Evolutionary conservation across 1,284 basidiomycete species (phyloP), one percentile per base, ranked within the genome.

Genomic region (Puccinia coronata): DNA sequence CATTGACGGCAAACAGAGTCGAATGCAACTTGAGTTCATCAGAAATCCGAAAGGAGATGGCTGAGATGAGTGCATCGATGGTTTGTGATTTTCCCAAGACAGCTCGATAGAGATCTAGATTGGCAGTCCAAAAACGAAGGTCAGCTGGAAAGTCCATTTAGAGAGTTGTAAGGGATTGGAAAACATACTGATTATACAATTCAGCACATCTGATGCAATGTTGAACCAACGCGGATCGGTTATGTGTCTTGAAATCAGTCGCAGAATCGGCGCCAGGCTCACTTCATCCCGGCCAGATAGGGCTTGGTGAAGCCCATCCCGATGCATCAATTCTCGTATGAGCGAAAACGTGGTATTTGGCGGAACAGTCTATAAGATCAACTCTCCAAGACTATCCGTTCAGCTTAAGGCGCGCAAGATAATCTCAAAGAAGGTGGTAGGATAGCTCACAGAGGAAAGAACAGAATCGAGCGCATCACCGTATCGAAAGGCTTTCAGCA

Each of bases 401-500:
- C 34, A 28, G 47, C 36, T 36, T 28, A 28, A 49, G 31, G 18
- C 69, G 43, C 14, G 6, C 47, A n/a, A 41, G 51, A 39, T 25
- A 39, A 57, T 36, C 14, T 34, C 55, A 51, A 2, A 1, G 70
- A 63, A 28, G 71, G 2, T 63, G 2, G 63, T 31, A n/a, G 18
- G 39, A 23, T 11, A 20, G 23, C 88, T 67, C 83, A 93, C 94
- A 89, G 94, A 94, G 84, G 90, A 90, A 82, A 97, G 87, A 8
- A 95, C 94, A 4, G 93, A 91, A 86, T 98, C 96, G 57, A 99
- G 87, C 0, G 97, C 97, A 70, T 95, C 95, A 23, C 92, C 92
- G 86, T 99, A 99, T 85, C 95, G 93, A 90, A 99, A 99, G 43
- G 88, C 89, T 87, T 98, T 98, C 81, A 99, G 88, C 82, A 93